These are phyloP conservation scores for Phtheirospermum japonicum DNA, from an alignment of 257 asterid genomes.

Conservation along the genomic window DNA sequence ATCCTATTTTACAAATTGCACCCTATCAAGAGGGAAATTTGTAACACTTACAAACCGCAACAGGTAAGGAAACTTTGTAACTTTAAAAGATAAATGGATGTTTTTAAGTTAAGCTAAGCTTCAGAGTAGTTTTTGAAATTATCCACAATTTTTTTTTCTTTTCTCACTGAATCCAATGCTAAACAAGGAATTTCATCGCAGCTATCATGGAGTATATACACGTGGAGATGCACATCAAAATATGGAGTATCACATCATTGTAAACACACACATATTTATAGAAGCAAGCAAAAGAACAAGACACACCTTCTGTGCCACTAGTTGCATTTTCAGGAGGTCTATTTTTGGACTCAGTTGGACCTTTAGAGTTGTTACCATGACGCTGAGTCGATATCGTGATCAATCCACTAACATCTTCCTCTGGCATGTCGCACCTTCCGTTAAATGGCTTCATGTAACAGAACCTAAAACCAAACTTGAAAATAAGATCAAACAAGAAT, in stretches of 20 bases:
- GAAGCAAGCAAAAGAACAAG: not conserved
- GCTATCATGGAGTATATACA: not conserved
- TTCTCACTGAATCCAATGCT: constrained; percentile 17
- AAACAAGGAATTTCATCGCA: too few species aligned
- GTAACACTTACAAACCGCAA: too few species aligned
- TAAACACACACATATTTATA: not conserved
- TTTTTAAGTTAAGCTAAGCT: too few species aligned
- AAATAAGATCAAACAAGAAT: constrained; percentile 15
- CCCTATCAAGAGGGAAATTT: too few species aligned
- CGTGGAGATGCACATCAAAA: not conserved
- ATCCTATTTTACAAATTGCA: too few species aligned
- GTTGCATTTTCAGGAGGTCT: constrained; percentile 22
- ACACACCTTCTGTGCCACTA: constrained; percentile 22
- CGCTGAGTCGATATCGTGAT: constrained; percentile 57
- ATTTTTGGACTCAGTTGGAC: constrained; percentile 22
- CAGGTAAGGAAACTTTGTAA: too few species aligned
- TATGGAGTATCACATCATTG: not conserved
- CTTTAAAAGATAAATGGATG: too few species aligned
- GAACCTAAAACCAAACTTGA: constrained; percentile 49
- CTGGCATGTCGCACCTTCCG: constrained; percentile 59
- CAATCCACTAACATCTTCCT: constrained; percentile 52
- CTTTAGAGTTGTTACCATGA: constrained; percentile 26
- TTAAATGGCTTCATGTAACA: constrained; percentile 70
- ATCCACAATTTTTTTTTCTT: not conserved
- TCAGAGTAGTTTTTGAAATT: not conserved